Evolutionary conservation across 2,329 filamentous ascomycete genomes (phyloP), one percentile per base, ranked within the genome.

Genomic region (Colletotrichum graminicola): DNA sequence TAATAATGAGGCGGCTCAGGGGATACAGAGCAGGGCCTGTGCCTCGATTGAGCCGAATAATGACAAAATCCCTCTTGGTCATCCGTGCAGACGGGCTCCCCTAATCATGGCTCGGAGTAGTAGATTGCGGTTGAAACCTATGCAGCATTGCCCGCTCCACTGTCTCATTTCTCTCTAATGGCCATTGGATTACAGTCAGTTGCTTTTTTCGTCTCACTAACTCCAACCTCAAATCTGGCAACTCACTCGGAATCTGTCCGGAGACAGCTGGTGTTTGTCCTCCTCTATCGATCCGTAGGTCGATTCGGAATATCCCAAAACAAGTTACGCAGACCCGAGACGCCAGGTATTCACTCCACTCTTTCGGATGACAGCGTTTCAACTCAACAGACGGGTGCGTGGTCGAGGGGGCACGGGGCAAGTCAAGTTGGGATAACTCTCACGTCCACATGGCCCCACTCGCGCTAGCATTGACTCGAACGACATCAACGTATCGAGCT

Each of bases 361-460:
- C 2, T 32, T 63, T 45, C 7, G 36, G 36, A 55, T 63, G 61
- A 34, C 23, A 16, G 45, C n/a, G 61, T 63, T 63, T 63, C 61
- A 55, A 52, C 26, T 26, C 18, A 12, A 49, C 11, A 23, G 16
- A 21, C 36, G 23, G 6, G 29, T 23, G 49, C 61, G 55, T 34
- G 45, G 49, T 52, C 47, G 23, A 43, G 26, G 26, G 34, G 4
- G 32, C 47, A 32, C 43, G 36, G 34, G 61, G 52, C 34, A 54
- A 43, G 49, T 63, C 23, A 34, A 14, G 14, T 43, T 36, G 23
- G 23, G 29, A 26, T 43, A 16, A 23, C 39, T 32, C 11, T 23
- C 16, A 32, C 4, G 34, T 29, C 34, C 32, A 29, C n/a, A 54
- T 26, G 61, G 1, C 29, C 32, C 34, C 34, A 23, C 49, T 39